A percentile compares a stretch with the other conserved stretches of the same genome.
These are phyloP conservation scores for Corinectria fuckeliana DNA, from an alignment of 2,329 filamentous ascomycete genomes.

Conservation along the genomic window DNA sequence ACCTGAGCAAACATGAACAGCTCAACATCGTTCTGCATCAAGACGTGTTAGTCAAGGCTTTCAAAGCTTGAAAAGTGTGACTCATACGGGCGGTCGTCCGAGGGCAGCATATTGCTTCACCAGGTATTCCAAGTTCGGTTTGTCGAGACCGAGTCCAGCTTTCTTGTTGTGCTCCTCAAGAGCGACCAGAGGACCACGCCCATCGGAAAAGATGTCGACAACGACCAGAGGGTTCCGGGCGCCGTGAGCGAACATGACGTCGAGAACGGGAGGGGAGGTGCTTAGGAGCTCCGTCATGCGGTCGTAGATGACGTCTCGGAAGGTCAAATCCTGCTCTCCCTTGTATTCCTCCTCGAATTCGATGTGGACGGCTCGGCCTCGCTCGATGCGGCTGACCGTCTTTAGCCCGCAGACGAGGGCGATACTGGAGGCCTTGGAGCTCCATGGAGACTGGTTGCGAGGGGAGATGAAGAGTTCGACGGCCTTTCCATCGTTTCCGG, in stretches of 20 bases:
- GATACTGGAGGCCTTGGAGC: slow-evolving; percentile 93
- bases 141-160: slow-evolving; percentile 85
- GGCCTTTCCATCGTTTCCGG: slow-evolving; percentile 50
- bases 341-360: slow-evolving; percentile 59
- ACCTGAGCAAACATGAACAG: slow-evolving; percentile 99
- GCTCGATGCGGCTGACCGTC: slow-evolving; percentile 79
- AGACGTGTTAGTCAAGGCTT: slow-evolving; percentile 28
- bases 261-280: slow-evolving; percentile 69
- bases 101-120: slow-evolving; percentile 63
- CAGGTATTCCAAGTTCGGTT: slow-evolving; percentile 90
- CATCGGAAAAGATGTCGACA: slow-evolving; percentile 74
- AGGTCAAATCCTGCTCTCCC: slow-evolving; percentile 56
- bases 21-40: slow-evolving; percentile 75
- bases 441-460: slow-evolving; percentile 94
- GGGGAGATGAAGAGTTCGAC: slow-evolving; percentile 77
- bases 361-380: slow-evolving; percentile 79
- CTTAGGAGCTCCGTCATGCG: slow-evolving; percentile 92
- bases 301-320: slow-evolving; percentile 81
- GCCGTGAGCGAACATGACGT: slow-evolving; percentile 79
- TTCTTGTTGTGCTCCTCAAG: slow-evolving; percentile 84
- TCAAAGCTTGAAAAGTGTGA: slow-evolving; percentile 17
- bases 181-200: slow-evolving; percentile 70
- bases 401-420: slow-evolving; percentile 88
- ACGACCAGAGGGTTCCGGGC: slow-evolving; percentile 69
- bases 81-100: slow-evolving; percentile 63